Percentiles rank a stretch among this genome's conserved stretches.
These are phyloP conservation scores for Crithidia acanthocephali DNA, from an alignment of 208 protist species.

Conservation along the genomic window DNA sequence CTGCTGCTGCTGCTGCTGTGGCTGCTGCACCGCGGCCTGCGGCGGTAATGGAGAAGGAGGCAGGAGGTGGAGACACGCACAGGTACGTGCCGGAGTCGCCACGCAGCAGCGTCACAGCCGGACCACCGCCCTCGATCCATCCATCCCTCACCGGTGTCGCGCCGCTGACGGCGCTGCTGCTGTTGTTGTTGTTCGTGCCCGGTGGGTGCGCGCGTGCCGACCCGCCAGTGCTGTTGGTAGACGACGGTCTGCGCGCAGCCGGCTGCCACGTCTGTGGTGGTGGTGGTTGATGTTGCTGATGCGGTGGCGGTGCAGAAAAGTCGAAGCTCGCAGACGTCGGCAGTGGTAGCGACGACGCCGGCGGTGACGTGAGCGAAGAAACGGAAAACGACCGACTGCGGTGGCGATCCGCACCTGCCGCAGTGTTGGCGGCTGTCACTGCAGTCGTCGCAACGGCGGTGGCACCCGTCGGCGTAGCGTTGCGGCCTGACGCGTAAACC, in stretches of 20 bases:
- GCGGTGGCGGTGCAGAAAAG: not conserved
- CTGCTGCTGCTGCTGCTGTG: not conserved
- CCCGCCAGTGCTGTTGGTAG: too few species aligned
- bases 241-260: too few species aligned
- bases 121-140: too few species aligned
- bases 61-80: conserved; percentile 10
- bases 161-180: too few species aligned
- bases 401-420: not conserved
- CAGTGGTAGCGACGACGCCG: not conserved
- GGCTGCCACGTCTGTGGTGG: not conserved
- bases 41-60: not conserved
- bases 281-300: conserved; percentile 3
- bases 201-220: too few species aligned
- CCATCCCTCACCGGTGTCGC: too few species aligned
- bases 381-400: not conserved
- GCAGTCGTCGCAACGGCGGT: not conserved
- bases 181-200: too few species aligned
- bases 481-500: not conserved
- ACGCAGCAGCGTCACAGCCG: not conserved
- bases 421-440: not conserved
- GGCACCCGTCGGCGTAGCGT: not conserved
- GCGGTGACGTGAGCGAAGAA: conserved; percentile 1
- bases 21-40: not conserved
- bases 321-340: not conserved
- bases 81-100: not conserved